A percentile compares a stretch with the other conserved stretches of the same genome.
These are phyloP conservation scores for Turnera subulata DNA, from an alignment of 345 rosid genomes.

Conservation along the genomic window DNA sequence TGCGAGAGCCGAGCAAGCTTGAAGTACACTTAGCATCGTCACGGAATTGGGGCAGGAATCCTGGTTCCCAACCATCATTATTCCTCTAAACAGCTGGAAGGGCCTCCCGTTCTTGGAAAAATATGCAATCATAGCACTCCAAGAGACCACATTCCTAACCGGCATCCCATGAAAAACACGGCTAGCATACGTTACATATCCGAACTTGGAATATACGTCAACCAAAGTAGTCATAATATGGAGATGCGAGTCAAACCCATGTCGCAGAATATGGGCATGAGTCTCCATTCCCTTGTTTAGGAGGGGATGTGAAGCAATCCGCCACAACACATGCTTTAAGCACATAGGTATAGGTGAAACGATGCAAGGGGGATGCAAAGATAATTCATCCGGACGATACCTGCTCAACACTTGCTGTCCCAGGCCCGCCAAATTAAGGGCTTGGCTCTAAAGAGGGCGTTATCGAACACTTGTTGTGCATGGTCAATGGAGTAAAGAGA, in stretches of 20 bases:
- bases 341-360: constrained; percentile 78
- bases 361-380: constrained; percentile 52
- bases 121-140: constrained; percentile 35
- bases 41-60: constrained; percentile 27
- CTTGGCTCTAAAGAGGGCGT: constrained; percentile 62
- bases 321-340: constrained; percentile 85
- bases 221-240: constrained; percentile 45
- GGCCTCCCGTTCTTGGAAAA: constrained; percentile 15
- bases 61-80: constrained; percentile 17
- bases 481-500: constrained; percentile 44
- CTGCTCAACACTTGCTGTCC: constrained; percentile 72
- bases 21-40: constrained; percentile 35
- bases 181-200: constrained; percentile 15
- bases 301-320: constrained; percentile 29
- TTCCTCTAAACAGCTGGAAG: constrained; percentile 23
- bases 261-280: constrained; percentile 65
- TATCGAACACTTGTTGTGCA: constrained; percentile 81
- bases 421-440: constrained; percentile 63
- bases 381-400: constrained; percentile 62
- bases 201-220: constrained; percentile 26
- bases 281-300: constrained; percentile 69
- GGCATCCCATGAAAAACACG: constrained; percentile 23
- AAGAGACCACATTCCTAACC: constrained; percentile 28
- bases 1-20: constrained; percentile 36
- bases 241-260: constrained; percentile 47